Conservation (phyloP, 495 filamentous ascomycete genomes). For the Penicillium coprophilum region DNA sequence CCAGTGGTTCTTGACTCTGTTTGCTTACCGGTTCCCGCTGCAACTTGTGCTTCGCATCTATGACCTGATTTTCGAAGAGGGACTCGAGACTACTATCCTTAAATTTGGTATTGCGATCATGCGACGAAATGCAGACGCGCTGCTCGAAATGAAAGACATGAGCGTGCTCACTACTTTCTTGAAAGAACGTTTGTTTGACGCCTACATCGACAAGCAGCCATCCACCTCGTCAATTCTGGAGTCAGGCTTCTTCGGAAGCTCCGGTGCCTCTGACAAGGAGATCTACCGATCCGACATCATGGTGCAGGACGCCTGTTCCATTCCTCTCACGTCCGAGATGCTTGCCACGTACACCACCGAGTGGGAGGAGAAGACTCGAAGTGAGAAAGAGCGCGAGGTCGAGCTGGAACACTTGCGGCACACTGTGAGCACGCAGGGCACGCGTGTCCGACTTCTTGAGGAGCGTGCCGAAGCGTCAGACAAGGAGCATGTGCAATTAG, state of each 20-base stretch:
- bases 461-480: slow-evolving; percentile 87
- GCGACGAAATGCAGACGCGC: slow-evolving; percentile 78
- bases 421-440: slow-evolving; percentile 60
- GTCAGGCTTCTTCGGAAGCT: slow-evolving; percentile 95
- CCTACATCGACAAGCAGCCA: slow-evolving; percentile 91
- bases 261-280: slow-evolving; percentile 86
- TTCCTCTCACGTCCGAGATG: slow-evolving; percentile 77
- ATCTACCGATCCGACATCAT: slow-evolving; percentile 92
- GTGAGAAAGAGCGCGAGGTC: slow-evolving; percentile 75
- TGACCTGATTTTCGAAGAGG: slow-evolving; percentile 94
- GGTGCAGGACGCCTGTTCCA: slow-evolving; percentile 89
- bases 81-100: slow-evolving; percentile 82
- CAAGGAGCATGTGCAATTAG: slow-evolving; percentile 87
- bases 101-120: slow-evolving; percentile 94
- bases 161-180: slow-evolving; percentile 78
- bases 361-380: slow-evolving; percentile 84
- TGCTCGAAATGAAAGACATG: slow-evolving; percentile 93
- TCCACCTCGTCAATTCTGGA: slow-evolving; percentile 86
- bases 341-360: slow-evolving; percentile 78
- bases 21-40: slow-evolving; percentile 95
- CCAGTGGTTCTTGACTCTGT: slow-evolving; percentile 99
- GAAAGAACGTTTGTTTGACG: slow-evolving; percentile 92
- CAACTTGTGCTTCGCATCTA: slow-evolving; percentile 96
- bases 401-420: slow-evolving; percentile 76
- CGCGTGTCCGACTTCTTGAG: slow-evolving; percentile 77